phyloP scores from a whole-genome alignment of 306 rosid species.

The Prosopis cineraria region DNA sequence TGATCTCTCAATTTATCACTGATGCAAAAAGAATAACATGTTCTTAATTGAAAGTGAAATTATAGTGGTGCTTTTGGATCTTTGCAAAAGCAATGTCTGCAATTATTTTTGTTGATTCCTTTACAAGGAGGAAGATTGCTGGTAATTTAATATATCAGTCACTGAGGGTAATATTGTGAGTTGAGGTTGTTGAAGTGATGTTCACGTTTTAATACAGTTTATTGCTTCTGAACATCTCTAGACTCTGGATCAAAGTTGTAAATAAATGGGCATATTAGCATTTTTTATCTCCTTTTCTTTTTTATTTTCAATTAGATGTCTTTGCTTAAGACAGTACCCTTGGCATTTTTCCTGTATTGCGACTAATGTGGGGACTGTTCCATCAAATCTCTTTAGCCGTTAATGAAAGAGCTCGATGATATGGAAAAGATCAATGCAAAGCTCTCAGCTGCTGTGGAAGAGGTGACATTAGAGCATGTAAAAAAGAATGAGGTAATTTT shows the following conservation, averaged over 20 bases:
- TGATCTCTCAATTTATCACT: conserved; percentile 12
- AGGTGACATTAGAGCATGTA: conserved; percentile 92
- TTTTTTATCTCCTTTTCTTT: not conserved
- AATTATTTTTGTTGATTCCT: not conserved
- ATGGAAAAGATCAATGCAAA: conserved; percentile 91
- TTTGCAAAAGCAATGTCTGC: not conserved
- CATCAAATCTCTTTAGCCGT: conserved; percentile 53
- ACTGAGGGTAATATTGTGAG: not conserved
- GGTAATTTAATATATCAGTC: not conserved
- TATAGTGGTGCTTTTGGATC: not conserved
- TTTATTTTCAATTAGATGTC: not conserved
- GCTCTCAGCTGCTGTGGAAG: conserved; percentile 92
- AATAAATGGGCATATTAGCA: not conserved
- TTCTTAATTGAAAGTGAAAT: not conserved
- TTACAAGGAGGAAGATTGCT: not conserved
- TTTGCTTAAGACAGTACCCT: not conserved
- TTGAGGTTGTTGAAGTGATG: conserved; percentile 6
- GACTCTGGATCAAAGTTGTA: conserved; percentile 8
- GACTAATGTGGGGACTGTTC: conserved; percentile 36
- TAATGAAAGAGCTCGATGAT: conserved; percentile 99
- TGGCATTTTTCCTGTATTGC: conserved; percentile 23
- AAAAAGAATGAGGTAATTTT: conserved; percentile 85
- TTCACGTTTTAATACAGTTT: conserved; percentile 5
- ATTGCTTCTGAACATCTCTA: conserved; percentile 10
- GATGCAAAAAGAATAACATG: not conserved